These are phyloP conservation scores for Melaleuca quinquenervia DNA, from an alignment of 345 rosid genomes.

Conservation along the genomic window DNA sequence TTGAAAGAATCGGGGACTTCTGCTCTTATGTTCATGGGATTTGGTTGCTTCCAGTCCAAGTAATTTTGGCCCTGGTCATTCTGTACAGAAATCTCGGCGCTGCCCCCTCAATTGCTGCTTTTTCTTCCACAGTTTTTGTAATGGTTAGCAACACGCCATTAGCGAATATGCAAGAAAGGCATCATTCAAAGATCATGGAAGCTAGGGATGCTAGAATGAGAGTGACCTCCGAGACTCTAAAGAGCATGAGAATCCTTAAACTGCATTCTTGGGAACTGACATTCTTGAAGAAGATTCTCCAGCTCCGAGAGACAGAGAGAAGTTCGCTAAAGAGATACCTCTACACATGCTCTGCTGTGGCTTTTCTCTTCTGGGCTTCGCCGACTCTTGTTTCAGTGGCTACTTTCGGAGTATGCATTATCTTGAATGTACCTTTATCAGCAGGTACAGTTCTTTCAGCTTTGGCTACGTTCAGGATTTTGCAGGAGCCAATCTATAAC, in stretches of 20 bases:
- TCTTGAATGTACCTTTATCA: slow-evolving; percentile 26
- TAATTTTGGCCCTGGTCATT: slow-evolving; percentile 40
- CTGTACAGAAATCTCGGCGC: slow-evolving; percentile 46
- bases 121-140: slow-evolving; percentile 31
- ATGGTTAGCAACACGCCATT: slow-evolving; percentile 68
- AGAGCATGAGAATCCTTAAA: slow-evolving; percentile 12
- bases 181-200: slow-evolving; percentile 52
- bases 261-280: slow-evolving; percentile 7
- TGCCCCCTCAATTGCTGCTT: slow-evolving; percentile 45
- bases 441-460: slow-evolving; percentile 54
- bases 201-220: slow-evolving; percentile 8
- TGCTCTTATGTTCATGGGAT: slow-evolving; percentile 46
- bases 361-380: slow-evolving; percentile 69
- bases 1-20: slow-evolving; percentile 63
- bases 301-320: slow-evolving; percentile 24
- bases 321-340: slow-evolving; percentile 37
- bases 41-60: slow-evolving; percentile 66
- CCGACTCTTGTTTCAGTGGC: slow-evolving; percentile 54
- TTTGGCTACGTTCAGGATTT: slow-evolving; percentile 48
- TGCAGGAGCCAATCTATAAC: slow-evolving; percentile 66
- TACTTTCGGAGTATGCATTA: slow-evolving; percentile 46
- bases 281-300: slow-evolving; percentile 14
- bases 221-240: slow-evolving; percentile 5
- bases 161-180: slow-evolving; percentile 38
- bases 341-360: slow-evolving; percentile 45